These are phyloP conservation scores for Acanthamoeba healyi DNA, from an alignment of 208 protist genomes.

Conservation along the genomic window DNA sequence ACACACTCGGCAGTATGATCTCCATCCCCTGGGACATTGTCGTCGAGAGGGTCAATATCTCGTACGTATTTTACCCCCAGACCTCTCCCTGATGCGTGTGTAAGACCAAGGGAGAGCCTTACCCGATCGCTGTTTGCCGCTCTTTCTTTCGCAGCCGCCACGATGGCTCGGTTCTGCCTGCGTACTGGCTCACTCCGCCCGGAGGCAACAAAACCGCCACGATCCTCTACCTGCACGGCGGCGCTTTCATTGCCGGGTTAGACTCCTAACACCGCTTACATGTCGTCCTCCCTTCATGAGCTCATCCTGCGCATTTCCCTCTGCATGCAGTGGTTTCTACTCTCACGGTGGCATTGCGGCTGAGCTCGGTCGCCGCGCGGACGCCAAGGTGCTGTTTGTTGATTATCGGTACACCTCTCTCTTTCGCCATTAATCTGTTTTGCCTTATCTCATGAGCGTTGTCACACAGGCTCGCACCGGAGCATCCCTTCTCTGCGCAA, in stretches of 20 bases:
- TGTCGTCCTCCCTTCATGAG: not conserved
- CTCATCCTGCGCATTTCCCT: not conserved
- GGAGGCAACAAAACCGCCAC: conserved; percentile 18
- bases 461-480: conserved; percentile 31
- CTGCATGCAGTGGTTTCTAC: not conserved
- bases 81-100: too few species aligned
- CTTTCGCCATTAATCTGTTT: not conserved
- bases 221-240: conserved; percentile 47
- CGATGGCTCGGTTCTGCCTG: conserved; percentile 25
- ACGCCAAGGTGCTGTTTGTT: conserved; percentile 43
- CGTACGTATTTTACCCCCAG: too few species aligned
- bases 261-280: not conserved
- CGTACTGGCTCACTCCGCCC: conserved; percentile 25
- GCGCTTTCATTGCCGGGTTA: conserved; percentile 26
- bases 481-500: conserved; percentile 25
- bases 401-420: conserved; percentile 48
- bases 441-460: not conserved
- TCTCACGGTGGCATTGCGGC: conserved; percentile 25
- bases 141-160: not conserved
- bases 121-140: too few species aligned
- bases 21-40: not conserved
- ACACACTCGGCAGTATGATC: too few species aligned
- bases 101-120: too few species aligned
- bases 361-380: conserved; percentile 14
- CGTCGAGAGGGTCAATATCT: conserved; percentile 40